Evolutionary conservation across 169 alveolate species (phyloP).

Genomic region (Plasmodium blacklocki): DNA sequence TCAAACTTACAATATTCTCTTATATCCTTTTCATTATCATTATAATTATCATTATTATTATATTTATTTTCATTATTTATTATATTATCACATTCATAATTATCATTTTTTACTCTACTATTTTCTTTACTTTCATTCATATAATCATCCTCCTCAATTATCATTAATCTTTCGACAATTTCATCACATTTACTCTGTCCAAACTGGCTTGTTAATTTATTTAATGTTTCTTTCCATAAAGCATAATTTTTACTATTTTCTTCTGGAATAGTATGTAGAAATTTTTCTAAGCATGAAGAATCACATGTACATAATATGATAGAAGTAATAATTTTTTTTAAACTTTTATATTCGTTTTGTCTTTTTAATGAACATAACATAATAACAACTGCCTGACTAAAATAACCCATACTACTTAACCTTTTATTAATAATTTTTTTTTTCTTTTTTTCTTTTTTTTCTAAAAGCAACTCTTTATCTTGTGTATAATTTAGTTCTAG

Average conservation of each 20-base stretch:
- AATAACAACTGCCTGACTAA: slow-evolving; percentile 57
- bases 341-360: slow-evolving; percentile 48
- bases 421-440: background rate
- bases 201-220: slow-evolving; percentile 10
- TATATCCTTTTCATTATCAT: background rate
- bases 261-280: slow-evolving; percentile 70
- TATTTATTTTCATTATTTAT: slow-evolving; percentile 14
- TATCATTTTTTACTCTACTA: background rate
- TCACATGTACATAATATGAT: slow-evolving; percentile 69
- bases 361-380: slow-evolving; percentile 72
- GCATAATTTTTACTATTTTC: slow-evolving; percentile 48
- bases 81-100: background rate
- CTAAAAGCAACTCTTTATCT: background rate
- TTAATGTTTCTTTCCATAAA: slow-evolving; percentile 46
- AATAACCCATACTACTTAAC: slow-evolving; percentile 50
- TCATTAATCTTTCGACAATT: slow-evolving; percentile 7
- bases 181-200: slow-evolving; percentile 31
- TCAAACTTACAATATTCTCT: background rate
- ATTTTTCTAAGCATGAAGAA: slow-evolving; percentile 55
- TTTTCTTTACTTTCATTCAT: background rate
- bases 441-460: background rate
- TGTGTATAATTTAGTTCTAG: background rate
- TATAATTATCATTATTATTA: slow-evolving; percentile 13
- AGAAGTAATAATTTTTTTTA: slow-evolving; percentile 47
- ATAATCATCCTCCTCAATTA: slow-evolving; percentile 10